These are phyloP conservation scores for Cryomyces minteri DNA, from an alignment of 495 filamentous ascomycete species.

Conservation along the genomic window DNA sequence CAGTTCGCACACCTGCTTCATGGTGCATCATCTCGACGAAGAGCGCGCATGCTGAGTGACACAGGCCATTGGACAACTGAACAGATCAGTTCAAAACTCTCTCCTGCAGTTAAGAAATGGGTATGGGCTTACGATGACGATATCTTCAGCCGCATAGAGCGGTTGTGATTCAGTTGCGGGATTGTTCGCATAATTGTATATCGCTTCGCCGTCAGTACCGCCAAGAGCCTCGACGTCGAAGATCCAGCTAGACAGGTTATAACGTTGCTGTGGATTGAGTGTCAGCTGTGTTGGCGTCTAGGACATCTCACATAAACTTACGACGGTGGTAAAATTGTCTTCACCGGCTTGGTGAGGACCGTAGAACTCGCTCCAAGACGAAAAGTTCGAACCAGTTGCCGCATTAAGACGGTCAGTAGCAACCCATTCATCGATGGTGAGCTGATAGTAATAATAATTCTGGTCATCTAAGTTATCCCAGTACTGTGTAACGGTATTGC, in stretches of 20 bases:
- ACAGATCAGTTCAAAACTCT: background rate
- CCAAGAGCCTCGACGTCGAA: too few relatives aligned
- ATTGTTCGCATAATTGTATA: too few relatives aligned
- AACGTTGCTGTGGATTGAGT: conserved; percentile 13
- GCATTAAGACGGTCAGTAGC: conserved; percentile 24
- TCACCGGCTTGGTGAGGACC: conserved; percentile 25
- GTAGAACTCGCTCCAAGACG: conserved; percentile 34
- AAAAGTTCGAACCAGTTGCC: conserved; percentile 26
- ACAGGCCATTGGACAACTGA: conserved; percentile 27
- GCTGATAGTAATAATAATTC: background rate
- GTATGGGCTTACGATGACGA: conserved; percentile 4
- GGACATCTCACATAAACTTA: background rate
- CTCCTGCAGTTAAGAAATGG: background rate
- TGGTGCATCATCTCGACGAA: conserved; percentile 35
- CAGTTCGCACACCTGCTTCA: conserved; percentile 27
- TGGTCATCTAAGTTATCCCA: conserved; percentile 8
- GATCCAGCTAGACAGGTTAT: conserved; percentile 24
- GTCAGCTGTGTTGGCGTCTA: too few relatives aligned
- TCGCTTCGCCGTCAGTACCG: too few relatives aligned
- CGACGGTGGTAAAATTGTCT: conserved; percentile 27
- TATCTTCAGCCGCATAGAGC: conserved; percentile 10
- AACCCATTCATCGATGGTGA: conserved; percentile 23
- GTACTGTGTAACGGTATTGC: conserved; percentile 22
- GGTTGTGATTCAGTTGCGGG: too few relatives aligned
- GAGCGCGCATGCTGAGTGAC: conserved; percentile 30